phyloP scores from a whole-genome alignment of 306 rosid genomes.

The Prunus padus region DNA sequence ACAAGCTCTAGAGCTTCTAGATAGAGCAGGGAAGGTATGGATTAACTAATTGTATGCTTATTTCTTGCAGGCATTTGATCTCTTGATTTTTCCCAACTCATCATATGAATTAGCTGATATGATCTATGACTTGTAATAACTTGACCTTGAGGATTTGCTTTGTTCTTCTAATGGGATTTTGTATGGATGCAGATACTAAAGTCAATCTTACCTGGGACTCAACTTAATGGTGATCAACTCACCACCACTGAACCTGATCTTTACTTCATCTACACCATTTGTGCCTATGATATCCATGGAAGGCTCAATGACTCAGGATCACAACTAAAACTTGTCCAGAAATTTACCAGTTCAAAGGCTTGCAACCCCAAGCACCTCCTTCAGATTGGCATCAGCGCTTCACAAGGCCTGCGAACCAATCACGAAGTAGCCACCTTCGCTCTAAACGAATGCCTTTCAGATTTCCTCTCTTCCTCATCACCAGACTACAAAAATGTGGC shows the following conservation, averaged over 20 bases:
- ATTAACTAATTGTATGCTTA: neutral
- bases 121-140: neutral
- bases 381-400: slow-evolving; percentile 73
- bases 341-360: slow-evolving; percentile 62
- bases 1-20: slow-evolving; percentile 61
- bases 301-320: slow-evolving; percentile 67
- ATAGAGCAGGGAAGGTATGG: slow-evolving; percentile 85
- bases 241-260: slow-evolving; percentile 54
- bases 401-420: slow-evolving; percentile 64
- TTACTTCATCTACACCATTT: slow-evolving; percentile 62
- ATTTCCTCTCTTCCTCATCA: slow-evolving; percentile 61
- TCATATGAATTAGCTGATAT: too few relatives aligned
- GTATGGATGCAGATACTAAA: slow-evolving; percentile 67
- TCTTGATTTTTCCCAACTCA: slow-evolving; percentile 9
- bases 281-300: slow-evolving; percentile 72
- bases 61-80: slow-evolving; percentile 9
- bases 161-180: slow-evolving; percentile 18
- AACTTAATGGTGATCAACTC: slow-evolving; percentile 35
- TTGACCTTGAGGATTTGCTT: slow-evolving; percentile 18
- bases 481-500: slow-evolving; percentile 74
- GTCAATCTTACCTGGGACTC: slow-evolving; percentile 49
- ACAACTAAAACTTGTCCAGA: slow-evolving; percentile 56
- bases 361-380: slow-evolving; percentile 70
- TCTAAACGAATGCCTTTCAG: slow-evolving; percentile 75
- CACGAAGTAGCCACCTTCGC: slow-evolving; percentile 75